These are phyloP conservation scores for Amphicarpaea edgeworthii DNA, from an alignment of 306 rosid species.

Conservation along the genomic window DNA sequence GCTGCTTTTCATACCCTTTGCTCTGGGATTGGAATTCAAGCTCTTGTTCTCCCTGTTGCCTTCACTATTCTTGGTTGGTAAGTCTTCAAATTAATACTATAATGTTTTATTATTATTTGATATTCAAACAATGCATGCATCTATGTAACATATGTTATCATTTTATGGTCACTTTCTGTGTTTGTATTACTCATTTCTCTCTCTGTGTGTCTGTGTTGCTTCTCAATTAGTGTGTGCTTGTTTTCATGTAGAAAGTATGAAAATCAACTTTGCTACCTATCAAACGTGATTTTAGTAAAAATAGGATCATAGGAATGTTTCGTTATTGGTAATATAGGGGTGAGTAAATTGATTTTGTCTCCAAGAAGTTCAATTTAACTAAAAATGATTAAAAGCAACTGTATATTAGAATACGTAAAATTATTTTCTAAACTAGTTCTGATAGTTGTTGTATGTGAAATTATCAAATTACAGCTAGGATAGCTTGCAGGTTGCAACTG, in stretches of 20 bases:
- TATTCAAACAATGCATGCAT: background rate
- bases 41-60: conserved; percentile 73
- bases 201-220: background rate
- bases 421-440: background rate
- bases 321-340: no score
- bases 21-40: conserved; percentile 74
- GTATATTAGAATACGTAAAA: no score
- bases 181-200: no score
- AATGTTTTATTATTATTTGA: background rate
- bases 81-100: conserved; percentile 19
- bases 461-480: background rate
- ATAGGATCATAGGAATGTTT: no score
- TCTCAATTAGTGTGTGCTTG: background rate
- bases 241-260: background rate
- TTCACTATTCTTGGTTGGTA: conserved; percentile 76
- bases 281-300: no score
- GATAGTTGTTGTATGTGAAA: background rate
- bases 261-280: background rate
- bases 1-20: conserved; percentile 70
- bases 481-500: background rate
- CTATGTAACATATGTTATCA: background rate
- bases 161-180: background rate
- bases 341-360: background rate
- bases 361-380: background rate
- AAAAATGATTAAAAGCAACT: background rate